These are phyloP conservation scores for Ogataea corticis DNA, from an alignment of 805 yeast genomes.

Conservation along the genomic window DNA sequence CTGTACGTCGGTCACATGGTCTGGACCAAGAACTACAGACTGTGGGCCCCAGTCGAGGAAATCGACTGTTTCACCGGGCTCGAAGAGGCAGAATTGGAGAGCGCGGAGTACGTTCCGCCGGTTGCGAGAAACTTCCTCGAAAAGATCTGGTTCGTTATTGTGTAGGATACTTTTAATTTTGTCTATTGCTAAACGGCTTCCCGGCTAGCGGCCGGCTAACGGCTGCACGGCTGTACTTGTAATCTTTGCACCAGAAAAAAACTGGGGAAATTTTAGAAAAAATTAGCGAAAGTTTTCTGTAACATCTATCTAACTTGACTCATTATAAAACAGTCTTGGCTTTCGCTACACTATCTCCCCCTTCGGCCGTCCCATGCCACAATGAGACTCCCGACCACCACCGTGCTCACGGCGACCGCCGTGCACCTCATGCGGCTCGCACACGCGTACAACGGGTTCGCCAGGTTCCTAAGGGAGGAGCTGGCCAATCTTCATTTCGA, in stretches of 20 bases:
- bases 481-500: slow-evolving; percentile 13
- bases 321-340: no score
- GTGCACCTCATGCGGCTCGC: slow-evolving; percentile 27
- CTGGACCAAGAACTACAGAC: slow-evolving; percentile 43
- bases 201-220: no score
- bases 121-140: slow-evolving; percentile 42
- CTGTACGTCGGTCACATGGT: slow-evolving; percentile 60
- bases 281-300: no score
- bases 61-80: slow-evolving; percentile 66
- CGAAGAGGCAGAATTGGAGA: slow-evolving; percentile 57
- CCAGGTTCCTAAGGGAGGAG: slow-evolving; percentile 16
- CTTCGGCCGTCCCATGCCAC: not conserved
- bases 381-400: slow-evolving; percentile 23
- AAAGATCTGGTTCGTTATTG: slow-evolving; percentile 52
- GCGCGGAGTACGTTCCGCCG: slow-evolving; percentile 34
- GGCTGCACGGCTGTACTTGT: no score
- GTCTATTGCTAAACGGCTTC: no score
- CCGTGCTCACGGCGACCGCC: slow-evolving; percentile 22
- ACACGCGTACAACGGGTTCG: slow-evolving; percentile 25
- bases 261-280: no score
- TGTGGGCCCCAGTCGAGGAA: slow-evolving; percentile 54
- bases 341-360: no score
- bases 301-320: no score
- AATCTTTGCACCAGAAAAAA: no score
- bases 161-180: no score